phyloP scores from a whole-genome alignment of 768 basidiomycete genomes.

The Leucocoprinus leucothites region DNA sequence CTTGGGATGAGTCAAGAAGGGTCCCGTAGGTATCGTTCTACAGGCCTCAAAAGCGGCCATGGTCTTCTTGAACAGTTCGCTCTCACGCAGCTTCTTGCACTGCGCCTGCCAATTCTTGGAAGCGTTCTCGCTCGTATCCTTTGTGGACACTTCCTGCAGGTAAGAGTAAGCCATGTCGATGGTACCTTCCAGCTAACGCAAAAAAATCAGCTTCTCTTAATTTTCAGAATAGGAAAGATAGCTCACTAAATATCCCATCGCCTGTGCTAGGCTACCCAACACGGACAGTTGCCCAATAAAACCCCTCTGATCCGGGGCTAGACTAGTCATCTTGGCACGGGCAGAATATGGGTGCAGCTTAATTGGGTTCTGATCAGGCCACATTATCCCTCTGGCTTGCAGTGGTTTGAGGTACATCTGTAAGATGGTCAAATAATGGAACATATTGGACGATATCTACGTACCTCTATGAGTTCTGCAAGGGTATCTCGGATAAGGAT shows the following conservation, averaged over 20 bases:
- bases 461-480: conserved; percentile 70
- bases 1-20: conserved; percentile 72
- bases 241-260: conserved; percentile 85
- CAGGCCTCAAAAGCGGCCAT: conserved; percentile 67
- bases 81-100: conserved; percentile 47
- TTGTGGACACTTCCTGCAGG: conserved; percentile 45
- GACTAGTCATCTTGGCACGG: conserved; percentile 37
- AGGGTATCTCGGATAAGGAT: conserved; percentile 64
- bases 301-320: conserved; percentile 42
- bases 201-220: conserved; percentile 1
- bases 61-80: conserved; percentile 56
- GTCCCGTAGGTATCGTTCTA: conserved; percentile 25
- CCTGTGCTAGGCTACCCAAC: conserved; percentile 63
- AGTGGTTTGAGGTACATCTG: conserved; percentile 24
- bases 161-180: conserved; percentile 72
- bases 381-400: conserved; percentile 19
- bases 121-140: conserved; percentile 31
- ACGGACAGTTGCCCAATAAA: conserved; percentile 48
- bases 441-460: conserved; percentile 17
- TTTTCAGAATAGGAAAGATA: not conserved
- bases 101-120: conserved; percentile 35
- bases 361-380: conserved; percentile 31
- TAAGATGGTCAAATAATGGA: not conserved
- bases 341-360: conserved; percentile 44
- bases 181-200: conserved; percentile 74